These are phyloP conservation scores for Truncatella angustata DNA, from an alignment of 2,329 filamentous ascomycete species.

Conservation along the genomic window DNA sequence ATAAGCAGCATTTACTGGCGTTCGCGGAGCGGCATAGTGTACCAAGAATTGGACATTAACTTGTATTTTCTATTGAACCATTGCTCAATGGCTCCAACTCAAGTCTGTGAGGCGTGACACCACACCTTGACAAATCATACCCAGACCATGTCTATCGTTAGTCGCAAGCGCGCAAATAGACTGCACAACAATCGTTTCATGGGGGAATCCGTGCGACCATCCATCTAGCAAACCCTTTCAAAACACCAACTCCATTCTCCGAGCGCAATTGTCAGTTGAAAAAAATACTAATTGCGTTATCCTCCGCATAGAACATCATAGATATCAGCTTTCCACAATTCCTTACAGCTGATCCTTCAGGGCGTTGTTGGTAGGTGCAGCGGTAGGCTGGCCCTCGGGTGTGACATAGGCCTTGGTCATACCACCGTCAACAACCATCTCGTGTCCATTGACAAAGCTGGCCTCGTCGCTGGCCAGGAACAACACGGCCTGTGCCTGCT, in stretches of 20 bases:
- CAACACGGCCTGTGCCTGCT: slow-evolving; percentile 86
- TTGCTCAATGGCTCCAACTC: no score
- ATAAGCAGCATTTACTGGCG: slow-evolving; percentile 9
- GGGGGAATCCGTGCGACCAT: slow-evolving; percentile 2
- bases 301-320: no score
- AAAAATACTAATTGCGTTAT: no score
- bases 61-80: no score
- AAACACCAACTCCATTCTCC: slow-evolving; percentile 4
- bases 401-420: slow-evolving; percentile 91
- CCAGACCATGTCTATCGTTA: slow-evolving; percentile 2
- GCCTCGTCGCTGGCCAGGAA: slow-evolving; percentile 87
- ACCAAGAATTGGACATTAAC: not conserved
- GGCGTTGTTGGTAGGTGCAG: slow-evolving; percentile 61
- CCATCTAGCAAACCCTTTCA: not conserved
- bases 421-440: slow-evolving; percentile 94
- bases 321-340: not conserved
- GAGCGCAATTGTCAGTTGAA: no score
- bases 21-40: not conserved
- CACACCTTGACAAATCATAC: no score
- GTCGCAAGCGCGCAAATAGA: not conserved
- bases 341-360: slow-evolving; percentile 41
- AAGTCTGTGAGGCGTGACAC: no score
- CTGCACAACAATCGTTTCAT: not conserved
- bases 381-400: slow-evolving; percentile 55
- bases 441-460: slow-evolving; percentile 85